Base-by-base conservation (phyloP, 83 land plant genomes). In the Diphasiastrum complanatum region DNA sequence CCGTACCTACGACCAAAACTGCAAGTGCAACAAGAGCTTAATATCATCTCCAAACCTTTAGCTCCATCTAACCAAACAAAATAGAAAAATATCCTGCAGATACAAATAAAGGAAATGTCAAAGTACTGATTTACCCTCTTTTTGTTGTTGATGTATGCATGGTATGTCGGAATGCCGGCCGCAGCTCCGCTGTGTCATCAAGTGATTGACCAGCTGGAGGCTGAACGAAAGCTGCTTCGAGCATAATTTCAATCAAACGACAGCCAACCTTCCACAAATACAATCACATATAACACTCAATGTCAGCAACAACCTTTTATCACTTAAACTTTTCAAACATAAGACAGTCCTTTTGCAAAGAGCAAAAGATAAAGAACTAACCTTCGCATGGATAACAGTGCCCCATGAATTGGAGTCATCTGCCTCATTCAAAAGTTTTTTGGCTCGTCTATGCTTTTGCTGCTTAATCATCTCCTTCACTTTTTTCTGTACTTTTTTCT, bases 141-240 rank as follows among this genome's bases (percentile, higher is more conserved):
- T 70, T 63, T 27, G 70, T 5, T 5, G 61, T 56, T 30, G 43
- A 67, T 11, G 51, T 81, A 51, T 60, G 77, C 1, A 79, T 41
- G 5, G 68, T 23, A 49, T 88, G 96, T 24, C 65, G 65, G 65
- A 92, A 92, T 35, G 98, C 98, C 48, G 98, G 98, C 5, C 88
- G 82, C 59, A 92, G 46, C 65, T 92, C 91, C 33, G 79, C 81
- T 22, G 83, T 66, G 47, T 74, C 75, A 58, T 83, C 91, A n/a
- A 66, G 75, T 11, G 77, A 33, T 48, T 88, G 85, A 74, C 78
- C 81, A 33, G 65, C 78, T 40, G 91, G 98, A 65, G 87, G 82
- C 43, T 84, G 91, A 60, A 93, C 78, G 52, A 78, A 79, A 33
- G 91, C 83, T n/a, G 81, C 82, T 74, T 85, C 74, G 11, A 83